Base-by-base conservation (phyloP, 2,329 filamentous ascomycete species). In the Aspergillus sclerotialis region DNA sequence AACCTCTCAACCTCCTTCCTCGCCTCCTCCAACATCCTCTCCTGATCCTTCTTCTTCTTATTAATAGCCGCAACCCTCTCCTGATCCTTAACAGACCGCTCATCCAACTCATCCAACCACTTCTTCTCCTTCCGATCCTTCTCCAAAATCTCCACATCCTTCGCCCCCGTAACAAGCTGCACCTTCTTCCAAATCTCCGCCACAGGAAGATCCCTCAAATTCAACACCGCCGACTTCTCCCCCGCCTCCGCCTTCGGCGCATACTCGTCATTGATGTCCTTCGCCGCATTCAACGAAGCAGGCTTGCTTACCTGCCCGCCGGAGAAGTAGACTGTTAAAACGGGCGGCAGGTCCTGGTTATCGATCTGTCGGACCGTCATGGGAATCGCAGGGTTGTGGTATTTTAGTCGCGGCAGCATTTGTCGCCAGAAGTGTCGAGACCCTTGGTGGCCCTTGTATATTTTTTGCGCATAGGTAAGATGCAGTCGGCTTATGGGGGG, bases 341-440 rank as follows among this genome's bases (percentile, higher is more conserved):
- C 52, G 18, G 63, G 53, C 28, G 58, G 58, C 3, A 49, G 55
- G 14, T 55, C 59, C 46, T 78, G 70, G 28, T 80, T 64, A 24
- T 59, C 51, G 43, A 75, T 80, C 39, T 84, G 82, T 60, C 82
- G 81, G 50, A 94, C 77, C 39, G 84, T 80, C 75, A 96, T 93
- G 28, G 82, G 78, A 29, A 95, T 63, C 9, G 78, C 67, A 1
- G 92, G 92, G 61, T 98, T 98, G 72, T 94, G 83, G 68, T 81
- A 98, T 72, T 98, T 95, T 47, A 98, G 72, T 37, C 86, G 78
- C 14, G 86, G 85, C 30, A 96, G 79, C 57, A 80, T 82, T 40
- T 80, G 70, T 44, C 76, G 78, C 85, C 87, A 94, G 74, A 98
- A 95, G 68, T 86, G 86, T 54, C 89, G 94, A 45, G 58, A 55